Evolutionary conservation across 306 rosid genomes (phyloP), one percentile per base, ranked within the genome.

Genomic region (Myrica gale): DNA sequence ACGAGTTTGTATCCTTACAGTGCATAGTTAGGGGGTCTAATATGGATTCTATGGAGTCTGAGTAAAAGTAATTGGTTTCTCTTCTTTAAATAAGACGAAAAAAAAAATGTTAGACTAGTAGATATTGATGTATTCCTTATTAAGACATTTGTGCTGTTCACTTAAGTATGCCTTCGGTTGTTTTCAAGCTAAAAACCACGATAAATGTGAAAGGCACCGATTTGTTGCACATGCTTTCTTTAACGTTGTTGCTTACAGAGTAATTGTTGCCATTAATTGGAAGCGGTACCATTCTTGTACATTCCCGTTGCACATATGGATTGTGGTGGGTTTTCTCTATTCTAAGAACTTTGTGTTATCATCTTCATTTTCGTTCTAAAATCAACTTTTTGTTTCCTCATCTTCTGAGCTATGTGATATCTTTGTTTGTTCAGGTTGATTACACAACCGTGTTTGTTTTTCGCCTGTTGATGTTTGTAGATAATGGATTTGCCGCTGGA

Each of bases 401-500:
- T 51, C 19, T 32, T 4, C 4, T 79, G 41, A 51, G 62, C 70
- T 48, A 32, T 61, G 17, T 44, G 2, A 72, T 56, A 21, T 17
- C n/a, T 44, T 54, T 10, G 8, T 41, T 81, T 71, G 42, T 74
- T 67, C 85, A 95, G 99, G 99, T 95, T 84, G 99, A 95, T 77
- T 95, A 95, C 79, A 85, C 97, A 60, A 54, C 88, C 44, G 99
- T 95, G 80, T 95, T 95, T 82, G 87, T 89, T 84, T 95, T 95
- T 78, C 96, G 99, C 70, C 86, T 92, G 66, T 73, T 95, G 91
- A 95, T 95, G 99, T 95, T 92, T 79, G 91, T 95, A 19, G 99
- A 95, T 82, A 92, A 95, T 86, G 99, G 99, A 39, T 88, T 95
- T 75, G 93, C 98, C 41, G 86, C 93, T 3, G 99, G 99, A 88